Evolutionary conservation across 768 basidiomycete species (phyloP).

Genomic region (Lyophyllum shimeji): DNA sequence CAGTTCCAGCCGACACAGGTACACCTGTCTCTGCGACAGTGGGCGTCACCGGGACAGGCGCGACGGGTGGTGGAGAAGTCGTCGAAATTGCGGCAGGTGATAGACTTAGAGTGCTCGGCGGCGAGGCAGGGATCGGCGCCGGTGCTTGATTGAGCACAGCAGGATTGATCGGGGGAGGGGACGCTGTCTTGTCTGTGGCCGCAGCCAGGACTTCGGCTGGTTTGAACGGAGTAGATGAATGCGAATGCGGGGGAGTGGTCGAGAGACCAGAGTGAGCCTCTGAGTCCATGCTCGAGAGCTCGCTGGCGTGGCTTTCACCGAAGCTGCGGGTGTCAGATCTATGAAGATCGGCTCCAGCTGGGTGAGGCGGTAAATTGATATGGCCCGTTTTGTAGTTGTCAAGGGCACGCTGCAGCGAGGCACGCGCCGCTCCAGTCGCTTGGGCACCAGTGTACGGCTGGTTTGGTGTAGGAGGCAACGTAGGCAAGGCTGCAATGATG

Average conservation of each 20-base stretch:
- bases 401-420: slow-evolving; percentile 73
- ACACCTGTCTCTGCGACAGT: slow-evolving; percentile 78
- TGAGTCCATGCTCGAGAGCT: slow-evolving; percentile 58
- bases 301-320: slow-evolving; percentile 78
- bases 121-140: slow-evolving; percentile 23
- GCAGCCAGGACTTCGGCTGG: slow-evolving; percentile 15
- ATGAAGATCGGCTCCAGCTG: slow-evolving; percentile 52
- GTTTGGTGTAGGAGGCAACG: slow-evolving; percentile 57
- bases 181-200: slow-evolving; percentile 22
- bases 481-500: slow-evolving; percentile 61
- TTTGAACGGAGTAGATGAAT: slow-evolving; percentile 15
- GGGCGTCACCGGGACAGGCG: slow-evolving; percentile 39
- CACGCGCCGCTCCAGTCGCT: slow-evolving; percentile 67
- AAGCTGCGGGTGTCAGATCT: slow-evolving; percentile 80
- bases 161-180: slow-evolving; percentile 24
- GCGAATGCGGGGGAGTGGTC: slow-evolving; percentile 38
- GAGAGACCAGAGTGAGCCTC: slow-evolving; percentile 30
- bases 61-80: slow-evolving; percentile 14
- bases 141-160: slow-evolving; percentile 20
- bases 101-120: slow-evolving; percentile 25
- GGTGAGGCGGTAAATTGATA: slow-evolving; percentile 48
- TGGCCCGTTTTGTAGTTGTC: slow-evolving; percentile 77
- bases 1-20: slow-evolving; percentile 59
- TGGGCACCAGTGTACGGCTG: slow-evolving; percentile 62
- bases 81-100: slow-evolving; percentile 23